Conservation (phyloP, 139 green algal species). For the Coccomyxa sp. region DNA sequence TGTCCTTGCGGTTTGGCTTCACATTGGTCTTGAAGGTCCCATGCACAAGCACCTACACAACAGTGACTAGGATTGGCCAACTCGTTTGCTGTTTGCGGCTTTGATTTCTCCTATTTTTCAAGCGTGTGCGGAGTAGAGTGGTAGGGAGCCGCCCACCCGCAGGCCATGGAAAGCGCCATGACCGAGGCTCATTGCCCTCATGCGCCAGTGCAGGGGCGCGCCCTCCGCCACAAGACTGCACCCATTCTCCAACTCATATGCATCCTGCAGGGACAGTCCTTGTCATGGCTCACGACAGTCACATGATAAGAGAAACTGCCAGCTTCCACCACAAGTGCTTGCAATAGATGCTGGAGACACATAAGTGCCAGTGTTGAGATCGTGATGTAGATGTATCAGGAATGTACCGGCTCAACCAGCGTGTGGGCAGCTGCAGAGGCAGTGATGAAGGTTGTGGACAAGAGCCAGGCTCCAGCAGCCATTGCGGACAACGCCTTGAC, state of each 20-base stretch:
- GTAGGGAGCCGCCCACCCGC: background rate
- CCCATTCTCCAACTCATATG: constrained; percentile 9
- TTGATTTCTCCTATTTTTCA: background rate
- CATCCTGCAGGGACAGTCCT: constrained; percentile 2
- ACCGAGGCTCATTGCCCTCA: background rate
- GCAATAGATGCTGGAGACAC: background rate
- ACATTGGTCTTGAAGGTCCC: background rate
- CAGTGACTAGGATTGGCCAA: background rate
- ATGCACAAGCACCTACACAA: background rate
- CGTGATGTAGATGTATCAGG: background rate
- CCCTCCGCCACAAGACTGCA: background rate
- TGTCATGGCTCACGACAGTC: background rate
- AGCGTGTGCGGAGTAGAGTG: background rate
- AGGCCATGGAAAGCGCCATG: constrained; percentile 14
- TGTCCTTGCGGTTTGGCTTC: background rate
- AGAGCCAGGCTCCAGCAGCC: constrained; percentile 15
- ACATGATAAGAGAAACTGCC: no score
- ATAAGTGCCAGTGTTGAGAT: no score
- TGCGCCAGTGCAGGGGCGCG: constrained; percentile 12
- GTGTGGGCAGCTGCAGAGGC: background rate
- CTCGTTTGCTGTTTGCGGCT: no score
- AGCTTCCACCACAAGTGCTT: background rate
- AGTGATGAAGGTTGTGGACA: constrained; percentile 10
- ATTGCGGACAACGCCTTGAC: constrained; percentile 15
- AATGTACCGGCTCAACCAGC: constrained; percentile 8